These are phyloP conservation scores for Aspergillus arachidicola DNA, from an alignment of 2,329 filamentous ascomycete species.

Conservation along the genomic window DNA sequence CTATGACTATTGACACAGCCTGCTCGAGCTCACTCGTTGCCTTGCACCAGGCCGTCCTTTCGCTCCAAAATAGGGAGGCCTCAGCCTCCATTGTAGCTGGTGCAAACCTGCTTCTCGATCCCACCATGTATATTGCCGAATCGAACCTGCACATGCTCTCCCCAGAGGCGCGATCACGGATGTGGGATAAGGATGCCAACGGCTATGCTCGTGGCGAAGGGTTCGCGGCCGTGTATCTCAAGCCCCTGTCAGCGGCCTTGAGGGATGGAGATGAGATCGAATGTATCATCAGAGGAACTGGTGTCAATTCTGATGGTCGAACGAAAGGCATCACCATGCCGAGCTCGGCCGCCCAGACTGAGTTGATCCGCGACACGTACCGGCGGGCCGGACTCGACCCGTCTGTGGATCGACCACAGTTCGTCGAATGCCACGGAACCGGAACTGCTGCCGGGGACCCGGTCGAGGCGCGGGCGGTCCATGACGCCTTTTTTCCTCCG, in stretches of 20 bases:
- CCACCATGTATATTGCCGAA: constrained; percentile 35
- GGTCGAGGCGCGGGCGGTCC: no score
- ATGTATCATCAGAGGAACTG: constrained; percentile 38
- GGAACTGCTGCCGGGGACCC: no score
- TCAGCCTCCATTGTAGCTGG: constrained; percentile 28
- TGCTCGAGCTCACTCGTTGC: constrained; percentile 48
- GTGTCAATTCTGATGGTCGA: constrained; percentile 40
- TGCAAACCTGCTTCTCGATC: constrained; percentile 31
- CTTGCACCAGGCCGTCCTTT: constrained; percentile 38
- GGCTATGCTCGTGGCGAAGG: constrained; percentile 59
- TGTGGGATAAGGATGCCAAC: constrained; percentile 50
- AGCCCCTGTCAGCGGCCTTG: constrained; percentile 53
- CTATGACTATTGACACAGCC: constrained; percentile 51
- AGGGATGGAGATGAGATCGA: constrained; percentile 50
- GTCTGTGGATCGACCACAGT: no score
- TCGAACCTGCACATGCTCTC: constrained; percentile 50
- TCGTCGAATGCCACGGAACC: no score
- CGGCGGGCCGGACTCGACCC: no score
- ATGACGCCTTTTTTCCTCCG: no score
- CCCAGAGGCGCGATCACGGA: constrained; percentile 51
- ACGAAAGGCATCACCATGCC: constrained; percentile 42
- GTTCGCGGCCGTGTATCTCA: constrained; percentile 54
- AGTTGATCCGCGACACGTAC: no score
- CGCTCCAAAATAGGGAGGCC: constrained; percentile 32
- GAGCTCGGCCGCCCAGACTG: constrained; percentile 9